Percentiles rank a stretch among this genome's conserved stretches.
Evolutionary conservation across 352 stramenopile species (phyloP).

Genomic region (Globisporangium barbulae): DNA sequence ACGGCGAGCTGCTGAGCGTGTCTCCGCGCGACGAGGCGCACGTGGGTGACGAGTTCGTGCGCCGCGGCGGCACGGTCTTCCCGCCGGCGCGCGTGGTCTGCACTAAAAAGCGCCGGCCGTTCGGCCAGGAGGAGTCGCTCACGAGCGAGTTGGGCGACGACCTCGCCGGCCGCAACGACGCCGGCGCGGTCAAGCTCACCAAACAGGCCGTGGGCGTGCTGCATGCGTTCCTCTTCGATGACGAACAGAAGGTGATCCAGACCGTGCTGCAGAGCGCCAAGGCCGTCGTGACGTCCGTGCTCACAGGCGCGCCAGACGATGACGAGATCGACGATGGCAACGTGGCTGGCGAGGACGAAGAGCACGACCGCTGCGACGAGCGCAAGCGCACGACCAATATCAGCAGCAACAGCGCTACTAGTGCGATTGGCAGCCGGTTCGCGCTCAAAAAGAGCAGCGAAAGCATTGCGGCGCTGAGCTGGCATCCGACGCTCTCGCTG

Average conservation of each 20-base stretch:
- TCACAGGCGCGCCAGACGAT: conserved; percentile 27
- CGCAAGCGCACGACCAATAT: background rate
- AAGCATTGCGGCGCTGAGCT: conserved; percentile 54
- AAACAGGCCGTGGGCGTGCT: conserved; percentile 24
- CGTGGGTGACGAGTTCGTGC: conserved; percentile 63
- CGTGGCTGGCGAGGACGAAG: conserved; percentile 23
- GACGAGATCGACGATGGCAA: conserved; percentile 27
- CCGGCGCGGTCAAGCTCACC: conserved; percentile 39
- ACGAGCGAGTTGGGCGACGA: conserved; percentile 38
- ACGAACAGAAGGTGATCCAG: conserved; percentile 55
- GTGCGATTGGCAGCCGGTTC: background rate
- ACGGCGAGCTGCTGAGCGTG: conserved; percentile 72
- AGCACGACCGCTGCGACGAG: conserved; percentile 5
- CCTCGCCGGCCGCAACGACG: conserved; percentile 34
- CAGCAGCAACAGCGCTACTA: background rate
- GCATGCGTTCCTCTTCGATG: conserved; percentile 53
- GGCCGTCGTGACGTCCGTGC: conserved; percentile 18
- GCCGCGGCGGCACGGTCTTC: conserved; percentile 53
- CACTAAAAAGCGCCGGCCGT: conserved; percentile 49
- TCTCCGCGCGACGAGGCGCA: conserved; percentile 50
- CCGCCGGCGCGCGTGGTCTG: conserved; percentile 46
- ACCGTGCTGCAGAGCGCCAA: conserved; percentile 24
- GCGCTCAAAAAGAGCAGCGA: conserved; percentile 26
- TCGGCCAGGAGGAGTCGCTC: conserved; percentile 56
- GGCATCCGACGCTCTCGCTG: conserved; percentile 50